phyloP scores from a whole-genome alignment of 768 basidiomycete genomes.

The Gloeophyllum trabeum region DNA sequence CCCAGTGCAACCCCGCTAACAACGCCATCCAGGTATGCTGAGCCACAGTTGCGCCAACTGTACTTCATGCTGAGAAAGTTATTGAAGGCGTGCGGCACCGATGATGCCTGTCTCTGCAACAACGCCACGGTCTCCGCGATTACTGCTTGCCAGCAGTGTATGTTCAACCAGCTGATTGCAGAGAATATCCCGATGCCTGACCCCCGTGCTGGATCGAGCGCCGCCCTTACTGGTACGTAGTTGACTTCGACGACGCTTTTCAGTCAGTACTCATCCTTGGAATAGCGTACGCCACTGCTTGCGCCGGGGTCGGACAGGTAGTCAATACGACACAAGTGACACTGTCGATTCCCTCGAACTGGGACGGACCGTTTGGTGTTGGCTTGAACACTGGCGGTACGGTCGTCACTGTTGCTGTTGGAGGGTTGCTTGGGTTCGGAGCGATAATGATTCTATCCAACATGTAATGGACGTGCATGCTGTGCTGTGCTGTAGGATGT shows the following conservation, averaged over 20 bases:
- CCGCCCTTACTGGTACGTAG: slow-evolving; percentile 41
- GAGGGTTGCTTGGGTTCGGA: slow-evolving; percentile 34
- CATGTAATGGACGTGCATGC: slow-evolving; percentile 23
- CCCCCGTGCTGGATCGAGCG: slow-evolving; percentile 44
- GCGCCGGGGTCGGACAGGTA: slow-evolving; percentile 12
- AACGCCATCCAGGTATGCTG: not conserved
- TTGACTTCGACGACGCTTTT: not conserved
- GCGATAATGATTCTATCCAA: slow-evolving; percentile 42
- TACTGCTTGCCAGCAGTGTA: slow-evolving; percentile 53
- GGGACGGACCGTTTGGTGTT: slow-evolving; percentile 50
- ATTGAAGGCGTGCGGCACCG: slow-evolving; percentile 29
- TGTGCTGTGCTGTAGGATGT: too few relatives aligned
- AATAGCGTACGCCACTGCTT: slow-evolving; percentile 45
- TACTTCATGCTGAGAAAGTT: not conserved
- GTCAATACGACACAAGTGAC: slow-evolving; percentile 9
- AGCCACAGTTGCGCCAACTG: not conserved
- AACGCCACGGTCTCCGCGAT: slow-evolving; percentile 29
- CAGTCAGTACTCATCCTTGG: not conserved
- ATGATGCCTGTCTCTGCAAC: slow-evolving; percentile 45
- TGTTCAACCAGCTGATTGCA: slow-evolving; percentile 43
- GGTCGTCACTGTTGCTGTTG: slow-evolving; percentile 31
- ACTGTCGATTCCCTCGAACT: slow-evolving; percentile 34
- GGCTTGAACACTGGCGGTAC: slow-evolving; percentile 32
- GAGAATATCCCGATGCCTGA: slow-evolving; percentile 37
- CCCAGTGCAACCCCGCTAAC: slow-evolving; percentile 18